Evolutionary conservation across 495 filamentous ascomycete species (phyloP).

Genomic region (Aspergillus conjunctus): DNA sequence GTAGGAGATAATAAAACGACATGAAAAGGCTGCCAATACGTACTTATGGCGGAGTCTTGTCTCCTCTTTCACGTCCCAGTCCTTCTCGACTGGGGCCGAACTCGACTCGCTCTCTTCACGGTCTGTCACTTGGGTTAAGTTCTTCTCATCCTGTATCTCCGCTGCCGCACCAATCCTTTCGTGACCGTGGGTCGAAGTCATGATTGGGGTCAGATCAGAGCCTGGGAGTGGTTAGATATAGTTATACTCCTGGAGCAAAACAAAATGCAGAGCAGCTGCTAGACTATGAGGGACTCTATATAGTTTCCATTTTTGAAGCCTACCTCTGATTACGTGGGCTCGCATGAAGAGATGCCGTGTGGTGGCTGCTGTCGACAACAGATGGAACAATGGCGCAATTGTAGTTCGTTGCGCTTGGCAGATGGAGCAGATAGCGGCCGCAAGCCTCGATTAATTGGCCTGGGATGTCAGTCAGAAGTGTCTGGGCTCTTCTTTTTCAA

Average conservation of each 20-base stretch:
- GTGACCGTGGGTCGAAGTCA: too few relatives aligned
- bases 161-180: neutral
- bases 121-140: conserved; percentile 1
- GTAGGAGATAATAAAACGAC: neutral
- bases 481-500: too few relatives aligned
- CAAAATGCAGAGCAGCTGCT: too few relatives aligned
- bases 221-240: too few relatives aligned
- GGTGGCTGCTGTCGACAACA: conserved; percentile 16
- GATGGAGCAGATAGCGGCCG: too few relatives aligned
- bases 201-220: too few relatives aligned
- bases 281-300: too few relatives aligned
- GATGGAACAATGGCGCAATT: conserved; percentile 17
- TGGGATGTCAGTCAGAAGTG: too few relatives aligned
- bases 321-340: conserved; percentile 8
- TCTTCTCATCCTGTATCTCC: conserved; percentile 13
- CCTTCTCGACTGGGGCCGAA: conserved; percentile 27
- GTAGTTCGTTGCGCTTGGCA: neutral
- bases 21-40: neutral
- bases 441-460: too few relatives aligned
- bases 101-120: conserved; percentile 9
- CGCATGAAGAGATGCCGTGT: neutral
- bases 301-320: too few relatives aligned
- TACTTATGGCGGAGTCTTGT: conserved; percentile 34
- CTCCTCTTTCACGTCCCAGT: conserved; percentile 39
- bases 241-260: too few relatives aligned